These are phyloP conservation scores for Eucalyptus pauciflora DNA, from an alignment of 345 rosid genomes.

Conservation along the genomic window DNA sequence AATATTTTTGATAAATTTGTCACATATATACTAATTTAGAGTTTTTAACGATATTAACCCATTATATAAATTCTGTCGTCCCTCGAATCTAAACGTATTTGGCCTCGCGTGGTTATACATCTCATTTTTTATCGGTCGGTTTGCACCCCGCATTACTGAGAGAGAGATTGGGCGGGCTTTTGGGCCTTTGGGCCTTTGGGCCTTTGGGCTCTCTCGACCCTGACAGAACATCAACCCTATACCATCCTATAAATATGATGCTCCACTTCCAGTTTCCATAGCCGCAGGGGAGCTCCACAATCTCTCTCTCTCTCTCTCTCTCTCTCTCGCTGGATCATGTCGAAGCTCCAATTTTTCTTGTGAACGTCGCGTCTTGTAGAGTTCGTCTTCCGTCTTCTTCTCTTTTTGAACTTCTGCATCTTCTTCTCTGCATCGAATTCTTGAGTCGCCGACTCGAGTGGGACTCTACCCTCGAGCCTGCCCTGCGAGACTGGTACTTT, in stretches of 20 bases:
- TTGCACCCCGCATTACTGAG: not conserved
- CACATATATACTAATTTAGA: rapidly evolving
- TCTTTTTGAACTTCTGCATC: not conserved
- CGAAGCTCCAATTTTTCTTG: not conserved
- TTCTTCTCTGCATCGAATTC: not conserved
- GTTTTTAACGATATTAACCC: rapidly evolving
- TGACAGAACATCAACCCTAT: not conserved
- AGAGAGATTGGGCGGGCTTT: not conserved
- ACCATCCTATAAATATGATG: not conserved
- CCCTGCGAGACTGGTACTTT: not conserved
- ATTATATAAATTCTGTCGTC: not conserved
- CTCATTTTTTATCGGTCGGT: rapidly evolving
- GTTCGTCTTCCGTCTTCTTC: not conserved
- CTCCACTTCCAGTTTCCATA: rapidly evolving
- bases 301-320: no score
- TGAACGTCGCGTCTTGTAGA: not conserved
- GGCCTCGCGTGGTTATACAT: not conserved
- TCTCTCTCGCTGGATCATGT: not conserved
- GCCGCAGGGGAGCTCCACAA: rapidly evolving
- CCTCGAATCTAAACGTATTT: not conserved
- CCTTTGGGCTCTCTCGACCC: not conserved
- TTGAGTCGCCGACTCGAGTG: not conserved
- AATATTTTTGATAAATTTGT: rapidly evolving
- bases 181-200: not conserved
- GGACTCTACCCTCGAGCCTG: not conserved